Conservation (phyloP, 2,329 filamentous ascomycete species). For the Pezicula rhizophila region DNA sequence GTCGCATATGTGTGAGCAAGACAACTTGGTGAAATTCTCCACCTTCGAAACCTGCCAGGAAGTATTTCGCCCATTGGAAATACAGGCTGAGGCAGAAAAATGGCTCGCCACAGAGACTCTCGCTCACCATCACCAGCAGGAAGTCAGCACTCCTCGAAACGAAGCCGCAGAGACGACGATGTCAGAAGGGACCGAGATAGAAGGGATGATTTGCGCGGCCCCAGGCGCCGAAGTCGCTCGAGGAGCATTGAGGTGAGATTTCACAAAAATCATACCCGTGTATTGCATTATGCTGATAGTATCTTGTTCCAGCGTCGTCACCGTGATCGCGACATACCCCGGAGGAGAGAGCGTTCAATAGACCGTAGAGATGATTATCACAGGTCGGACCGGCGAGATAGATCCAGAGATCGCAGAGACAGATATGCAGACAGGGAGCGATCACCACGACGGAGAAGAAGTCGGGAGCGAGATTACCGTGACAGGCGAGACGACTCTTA, state of each 20-base stretch:
- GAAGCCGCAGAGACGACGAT: conserved; percentile 43
- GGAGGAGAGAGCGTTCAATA: conserved; percentile 65
- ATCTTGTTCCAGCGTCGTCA: conserved; percentile 46
- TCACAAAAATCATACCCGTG: conserved; percentile 10
- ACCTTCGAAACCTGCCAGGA: conserved; percentile 20
- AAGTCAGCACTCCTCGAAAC: conserved; percentile 67
- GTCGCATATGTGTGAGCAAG: background rate
- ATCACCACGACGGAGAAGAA: conserved; percentile 52
- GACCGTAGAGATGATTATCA: conserved; percentile 61
- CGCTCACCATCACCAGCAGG: conserved; percentile 93
- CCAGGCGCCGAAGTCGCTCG: conserved; percentile 53
- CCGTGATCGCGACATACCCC: conserved; percentile 53
- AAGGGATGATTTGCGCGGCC: conserved; percentile 42
- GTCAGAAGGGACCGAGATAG: conserved; percentile 44
- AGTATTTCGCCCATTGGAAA: conserved; percentile 37
- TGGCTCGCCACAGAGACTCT: conserved; percentile 56
- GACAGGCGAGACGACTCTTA: conserved; percentile 68
- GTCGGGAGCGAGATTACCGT: conserved; percentile 64
- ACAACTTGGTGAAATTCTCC: background rate
- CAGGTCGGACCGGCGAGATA: conserved; percentile 54
- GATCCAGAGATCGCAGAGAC: conserved; percentile 56
- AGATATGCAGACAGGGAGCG: conserved; percentile 51
- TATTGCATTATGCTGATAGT: conserved; percentile 33
- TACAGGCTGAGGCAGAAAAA: conserved; percentile 34
- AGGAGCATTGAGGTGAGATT: conserved; percentile 55